Percentiles rank a stretch among this genome's conserved stretches.
Evolutionary conservation across 2,329 filamentous ascomycete genomes (phyloP).

Genomic region (Gnomoniopsis sp.): DNA sequence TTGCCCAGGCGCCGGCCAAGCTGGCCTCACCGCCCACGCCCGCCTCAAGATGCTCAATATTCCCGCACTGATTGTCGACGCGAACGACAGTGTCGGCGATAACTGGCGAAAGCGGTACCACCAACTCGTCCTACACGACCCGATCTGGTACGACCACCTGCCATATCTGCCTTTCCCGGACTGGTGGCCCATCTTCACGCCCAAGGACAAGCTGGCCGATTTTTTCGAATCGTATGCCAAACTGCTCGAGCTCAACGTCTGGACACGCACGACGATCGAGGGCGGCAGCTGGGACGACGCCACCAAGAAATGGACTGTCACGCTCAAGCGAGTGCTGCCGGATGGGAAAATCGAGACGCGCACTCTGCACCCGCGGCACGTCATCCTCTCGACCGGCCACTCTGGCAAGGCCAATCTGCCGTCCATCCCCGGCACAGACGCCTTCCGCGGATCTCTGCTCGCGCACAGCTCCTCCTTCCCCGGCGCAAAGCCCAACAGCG

Average conservation of each 20-base stretch:
- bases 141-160: conserved; percentile 55
- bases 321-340: conserved; percentile 28
- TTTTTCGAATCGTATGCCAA: conserved; percentile 62
- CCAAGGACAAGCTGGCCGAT: conserved; percentile 64
- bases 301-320: conserved; percentile 51
- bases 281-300: conserved; percentile 44
- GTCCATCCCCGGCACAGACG: conserved; percentile 35
- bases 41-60: conserved; percentile 54
- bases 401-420: conserved; percentile 40
- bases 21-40: conserved; percentile 48
- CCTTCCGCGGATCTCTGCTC: conserved; percentile 57
- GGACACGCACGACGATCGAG: conserved; percentile 48
- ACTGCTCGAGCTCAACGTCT: conserved; percentile 61
- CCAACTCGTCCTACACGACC: conserved; percentile 59
- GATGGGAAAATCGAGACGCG: conserved; percentile 34
- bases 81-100: conserved; percentile 50
- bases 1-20: conserved; percentile 48
- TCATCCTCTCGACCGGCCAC: conserved; percentile 54
- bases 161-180: conserved; percentile 60
- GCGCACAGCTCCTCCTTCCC: conserved; percentile 61
- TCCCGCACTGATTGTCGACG: conserved; percentile 49
- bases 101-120: conserved; percentile 59
- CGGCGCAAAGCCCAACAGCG: conserved; percentile 43
- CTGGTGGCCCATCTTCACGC: conserved; percentile 63
- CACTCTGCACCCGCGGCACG: conserved; percentile 45